Evolutionary conservation across 768 basidiomycete genomes (phyloP), one percentile per base, ranked within the genome.

Genomic region (Tulasnella sp.): DNA sequence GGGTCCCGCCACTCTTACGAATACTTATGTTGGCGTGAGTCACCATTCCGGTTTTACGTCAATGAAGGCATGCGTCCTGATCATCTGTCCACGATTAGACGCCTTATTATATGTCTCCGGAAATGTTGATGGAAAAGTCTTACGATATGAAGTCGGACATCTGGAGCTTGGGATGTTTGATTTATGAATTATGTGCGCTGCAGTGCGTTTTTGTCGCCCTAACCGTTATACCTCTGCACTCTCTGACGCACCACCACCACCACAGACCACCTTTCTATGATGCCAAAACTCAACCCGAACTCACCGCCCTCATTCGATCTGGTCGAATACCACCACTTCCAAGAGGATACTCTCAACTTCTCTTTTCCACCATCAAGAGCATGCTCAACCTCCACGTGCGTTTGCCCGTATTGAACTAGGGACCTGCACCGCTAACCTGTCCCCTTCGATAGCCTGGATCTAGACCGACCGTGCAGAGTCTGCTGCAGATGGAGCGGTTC

Each of bases 71-170:
- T 42, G 22, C 31, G 14, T 36, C 49, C 29, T 36, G 36, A 1
- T 71, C 12, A 19, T 22, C 42, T 39, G 19, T 31, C 29, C 25
- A 19, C n/a, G n/a, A 80, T 37, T 34, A 98, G 96, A 99, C 97
- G 3, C 97, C 97, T 3, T 96, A 99, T 82, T 99, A 99, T 85
- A 99, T 99, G 97, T 97, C 96, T 0, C 97, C 97, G 0, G 97
- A 99, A 83, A 87, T 99, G 40, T 94, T 98, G 89, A 94, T 93
- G 84, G 97, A 99, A 82, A 96, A 94, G 82, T 89, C 94, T 3
- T 99, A 99, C 83, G 97, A 98, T 84, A 92, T 94, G 8, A 99
- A 99, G 84, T 95, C 93, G 0, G 97, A 99, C 81, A 98, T 99
- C 69, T 99, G 97, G 97, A 96, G 94, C 4, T 87, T 99, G 37